Conservation (phyloP, 352 stramenopile species). For the Saprolegnia parasitica region DNA sequence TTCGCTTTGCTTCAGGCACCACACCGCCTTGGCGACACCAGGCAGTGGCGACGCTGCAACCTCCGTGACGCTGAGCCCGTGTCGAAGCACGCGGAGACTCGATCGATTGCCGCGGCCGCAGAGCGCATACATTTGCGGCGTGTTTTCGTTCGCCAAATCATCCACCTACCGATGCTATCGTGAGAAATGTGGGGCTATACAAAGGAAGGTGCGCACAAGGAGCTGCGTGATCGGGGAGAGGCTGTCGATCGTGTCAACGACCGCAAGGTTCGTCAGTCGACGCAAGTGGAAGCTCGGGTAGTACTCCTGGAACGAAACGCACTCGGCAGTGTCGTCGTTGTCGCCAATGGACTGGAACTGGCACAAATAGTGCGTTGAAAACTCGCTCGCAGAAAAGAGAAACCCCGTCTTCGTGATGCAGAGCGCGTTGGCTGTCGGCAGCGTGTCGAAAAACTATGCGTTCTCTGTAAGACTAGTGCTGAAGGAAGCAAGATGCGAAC, state of each 20-base stretch:
- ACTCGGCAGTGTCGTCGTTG: slow-evolving; percentile 76
- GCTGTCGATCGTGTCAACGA: slow-evolving; percentile 76
- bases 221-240: slow-evolving; percentile 94
- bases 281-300: slow-evolving; percentile 66
- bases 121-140: slow-evolving; percentile 95
- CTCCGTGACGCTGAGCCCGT: slow-evolving; percentile 95
- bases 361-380: slow-evolving; percentile 97
- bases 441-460: slow-evolving; percentile 93
- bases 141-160: slow-evolving; percentile 93
- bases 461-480: slow-evolving; percentile 23
- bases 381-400: slow-evolving; percentile 95
- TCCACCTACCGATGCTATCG: slow-evolving; percentile 51
- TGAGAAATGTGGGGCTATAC: neutral
- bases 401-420: slow-evolving; percentile 98
- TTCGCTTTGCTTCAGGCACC: slow-evolving; percentile 90
- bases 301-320: slow-evolving; percentile 44
- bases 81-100: slow-evolving; percentile 92
- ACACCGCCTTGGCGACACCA: slow-evolving; percentile 93
- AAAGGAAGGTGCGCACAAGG: slow-evolving; percentile 35
- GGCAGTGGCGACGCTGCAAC: slow-evolving; percentile 95
- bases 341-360: slow-evolving; percentile 96
- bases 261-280: slow-evolving; percentile 84
- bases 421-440: slow-evolving; percentile 90
- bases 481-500: slow-evolving; percentile 19
- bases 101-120: slow-evolving; percentile 91